phyloP scores from a whole-genome alignment of 345 rosid species.

The Lepidium aucheri region DNA sequence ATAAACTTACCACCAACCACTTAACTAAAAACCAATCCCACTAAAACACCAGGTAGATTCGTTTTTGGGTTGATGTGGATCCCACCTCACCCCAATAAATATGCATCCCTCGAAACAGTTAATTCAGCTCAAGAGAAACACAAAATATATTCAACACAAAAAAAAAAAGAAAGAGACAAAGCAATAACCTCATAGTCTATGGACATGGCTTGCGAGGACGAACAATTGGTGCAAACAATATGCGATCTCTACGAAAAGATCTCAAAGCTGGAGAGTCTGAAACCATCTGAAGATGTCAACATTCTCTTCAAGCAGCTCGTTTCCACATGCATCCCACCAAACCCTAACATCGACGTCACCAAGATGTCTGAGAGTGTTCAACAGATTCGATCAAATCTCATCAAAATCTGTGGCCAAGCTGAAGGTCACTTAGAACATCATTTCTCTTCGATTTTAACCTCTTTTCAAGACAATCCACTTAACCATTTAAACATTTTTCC shows the following conservation, averaged over 20 bases:
- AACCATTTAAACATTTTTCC: conserved; percentile 61
- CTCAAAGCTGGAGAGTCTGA: conserved; percentile 54
- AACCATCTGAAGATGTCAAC: conserved; percentile 74
- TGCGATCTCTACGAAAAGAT: conserved; percentile 54
- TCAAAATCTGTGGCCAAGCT: conserved; percentile 59
- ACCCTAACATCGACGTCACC: conserved; percentile 48
- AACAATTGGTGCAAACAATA: conserved; percentile 41
- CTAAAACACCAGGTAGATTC: too few species aligned
- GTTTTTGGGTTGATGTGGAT: neutral
- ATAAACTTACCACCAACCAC: too few species aligned
- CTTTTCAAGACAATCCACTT: conserved; percentile 51
- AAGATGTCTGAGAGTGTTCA: conserved; percentile 41
- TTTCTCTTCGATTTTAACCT: conserved; percentile 50
- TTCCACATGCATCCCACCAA: conserved; percentile 67
- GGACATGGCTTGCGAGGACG: conserved; percentile 62
- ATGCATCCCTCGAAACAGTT: conserved; percentile 1
- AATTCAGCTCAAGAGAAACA: conserved; percentile 12
- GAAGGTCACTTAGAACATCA: conserved; percentile 61
- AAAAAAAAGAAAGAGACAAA: neutral
- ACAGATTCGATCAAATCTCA: conserved; percentile 53
- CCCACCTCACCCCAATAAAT: conserved; percentile 5
- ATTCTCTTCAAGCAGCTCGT: conserved; percentile 66
- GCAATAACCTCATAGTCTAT: conserved; percentile 35
- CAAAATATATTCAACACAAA: neutral
- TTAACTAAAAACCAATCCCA: too few species aligned